Evolutionary conservation across 352 stramenopile genomes (phyloP).

Genomic region (Globisporangium solare): DNA sequence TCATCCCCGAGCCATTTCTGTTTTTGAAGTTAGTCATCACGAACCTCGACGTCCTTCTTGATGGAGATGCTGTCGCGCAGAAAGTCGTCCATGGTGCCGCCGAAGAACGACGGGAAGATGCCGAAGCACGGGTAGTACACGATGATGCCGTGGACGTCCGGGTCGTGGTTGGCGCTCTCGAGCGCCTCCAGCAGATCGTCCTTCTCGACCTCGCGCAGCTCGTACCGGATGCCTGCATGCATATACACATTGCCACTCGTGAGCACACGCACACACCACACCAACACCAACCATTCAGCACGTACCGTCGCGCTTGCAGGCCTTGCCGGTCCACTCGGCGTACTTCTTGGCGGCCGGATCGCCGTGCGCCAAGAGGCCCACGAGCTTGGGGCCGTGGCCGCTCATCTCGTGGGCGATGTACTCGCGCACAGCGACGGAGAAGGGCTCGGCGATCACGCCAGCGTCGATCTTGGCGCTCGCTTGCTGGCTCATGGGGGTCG

Average conservation of each 20-base stretch:
- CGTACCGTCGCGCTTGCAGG: conserved; percentile 87
- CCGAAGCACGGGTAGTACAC: conserved; percentile 99
- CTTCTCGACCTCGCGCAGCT: conserved; percentile 91
- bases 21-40: too few species aligned
- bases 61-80: conserved; percentile 94
- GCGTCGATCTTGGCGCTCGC: conserved; percentile 67
- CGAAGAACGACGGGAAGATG: conserved; percentile 94
- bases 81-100: conserved; percentile 97
- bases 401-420: conserved; percentile 78
- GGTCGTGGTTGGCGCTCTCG: conserved; percentile 90
- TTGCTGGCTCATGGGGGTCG: conserved; percentile 4
- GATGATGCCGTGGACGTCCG: conserved; percentile 95
- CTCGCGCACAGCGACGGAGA: conserved; percentile 76
- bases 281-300: not conserved
- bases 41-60: conserved; percentile 95
- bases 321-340: conserved; percentile 95
- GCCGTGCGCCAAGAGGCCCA: conserved; percentile 92
- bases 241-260: not conserved
- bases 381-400: conserved; percentile 81
- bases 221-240: conserved; percentile 89
- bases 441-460: conserved; percentile 79
- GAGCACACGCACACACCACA: not conserved
- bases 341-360: conserved; percentile 95
- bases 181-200: conserved; percentile 93
- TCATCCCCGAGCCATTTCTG: not conserved